Evolutionary conservation across 257 asterid genomes (phyloP).

Genomic region (Primulina tabacum): DNA sequence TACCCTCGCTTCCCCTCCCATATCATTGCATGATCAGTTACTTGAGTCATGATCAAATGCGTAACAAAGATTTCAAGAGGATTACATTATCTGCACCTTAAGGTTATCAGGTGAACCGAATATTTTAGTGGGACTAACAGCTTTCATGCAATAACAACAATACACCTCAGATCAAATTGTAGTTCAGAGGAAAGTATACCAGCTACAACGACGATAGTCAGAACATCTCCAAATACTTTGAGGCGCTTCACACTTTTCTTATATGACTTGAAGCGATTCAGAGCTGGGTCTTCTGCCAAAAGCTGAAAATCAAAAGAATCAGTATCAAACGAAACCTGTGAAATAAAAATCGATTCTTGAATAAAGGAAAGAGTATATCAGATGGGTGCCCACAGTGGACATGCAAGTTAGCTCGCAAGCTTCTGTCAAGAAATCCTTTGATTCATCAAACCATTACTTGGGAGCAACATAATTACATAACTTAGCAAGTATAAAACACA

Average conservation of each 20-base stretch:
- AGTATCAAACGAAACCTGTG: slow-evolving; percentile 9
- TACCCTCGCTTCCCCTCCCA: too few species aligned
- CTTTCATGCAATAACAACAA: neutral
- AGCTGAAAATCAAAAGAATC: slow-evolving; percentile 48
- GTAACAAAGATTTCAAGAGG: too few species aligned
- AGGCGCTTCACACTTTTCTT: slow-evolving; percentile 55
- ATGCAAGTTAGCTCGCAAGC: neutral
- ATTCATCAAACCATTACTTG: neutral
- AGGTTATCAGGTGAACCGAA: neutral
- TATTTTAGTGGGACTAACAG: neutral
- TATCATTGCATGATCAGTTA: too few species aligned
- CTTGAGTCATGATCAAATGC: too few species aligned
- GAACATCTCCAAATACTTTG: slow-evolving; percentile 61
- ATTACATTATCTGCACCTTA: too few species aligned
- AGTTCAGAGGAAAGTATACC: slow-evolving; percentile 41
- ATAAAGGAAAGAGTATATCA: neutral
- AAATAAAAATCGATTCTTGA: neutral
- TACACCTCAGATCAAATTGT: neutral
- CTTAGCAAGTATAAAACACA: neutral
- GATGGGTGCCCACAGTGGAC: neutral
- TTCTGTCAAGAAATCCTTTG: neutral
- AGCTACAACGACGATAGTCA: slow-evolving; percentile 68
- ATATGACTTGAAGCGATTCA: slow-evolving; percentile 65
- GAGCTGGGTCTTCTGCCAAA: slow-evolving; percentile 62
- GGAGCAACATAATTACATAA: neutral